Percentiles rank a stretch among this genome's conserved stretches.
These are phyloP conservation scores for Mallotus repandus DNA, from an alignment of 441 rosid species.

Conservation along the genomic window DNA sequence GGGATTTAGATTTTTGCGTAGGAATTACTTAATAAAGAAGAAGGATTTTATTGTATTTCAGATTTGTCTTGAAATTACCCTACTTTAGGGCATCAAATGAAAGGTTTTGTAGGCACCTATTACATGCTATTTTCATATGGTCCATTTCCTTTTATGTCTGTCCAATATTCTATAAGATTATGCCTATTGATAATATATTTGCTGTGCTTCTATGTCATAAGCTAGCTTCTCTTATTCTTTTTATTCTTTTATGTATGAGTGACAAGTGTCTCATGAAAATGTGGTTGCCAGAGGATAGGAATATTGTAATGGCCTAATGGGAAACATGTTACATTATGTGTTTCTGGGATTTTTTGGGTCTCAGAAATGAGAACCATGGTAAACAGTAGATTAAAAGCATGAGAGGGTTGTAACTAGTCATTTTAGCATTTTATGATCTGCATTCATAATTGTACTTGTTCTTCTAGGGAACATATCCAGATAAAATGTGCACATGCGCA, in stretches of 20 bases:
- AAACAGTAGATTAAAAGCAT: background rate
- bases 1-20: constrained; percentile 21
- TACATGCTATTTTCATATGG: background rate
- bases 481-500: too few relatives aligned
- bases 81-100: constrained; percentile 1
- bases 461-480: too few relatives aligned
- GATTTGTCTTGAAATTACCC: constrained; percentile 12
- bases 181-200: constrained; percentile 7
- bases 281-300: background rate
- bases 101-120: constrained; percentile 3
- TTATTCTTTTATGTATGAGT: background rate
- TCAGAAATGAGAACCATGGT: background rate
- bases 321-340: background rate
- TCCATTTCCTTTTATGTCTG: constrained; percentile 10
- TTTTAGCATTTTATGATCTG: background rate
- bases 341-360: background rate
- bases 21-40: constrained; percentile 21
- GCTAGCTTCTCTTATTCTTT: background rate
- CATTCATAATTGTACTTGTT: background rate
- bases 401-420: too few relatives aligned
- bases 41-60: background rate
- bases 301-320: too few relatives aligned
- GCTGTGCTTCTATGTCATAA: background rate
- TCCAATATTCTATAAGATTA: constrained; percentile 13
- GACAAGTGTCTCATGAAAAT: background rate